A percentile compares a stretch with the other conserved stretches of the same genome.
phyloP scores from a whole-genome alignment of 306 rosid genomes.

The Cucurbita argyrosperma region DNA sequence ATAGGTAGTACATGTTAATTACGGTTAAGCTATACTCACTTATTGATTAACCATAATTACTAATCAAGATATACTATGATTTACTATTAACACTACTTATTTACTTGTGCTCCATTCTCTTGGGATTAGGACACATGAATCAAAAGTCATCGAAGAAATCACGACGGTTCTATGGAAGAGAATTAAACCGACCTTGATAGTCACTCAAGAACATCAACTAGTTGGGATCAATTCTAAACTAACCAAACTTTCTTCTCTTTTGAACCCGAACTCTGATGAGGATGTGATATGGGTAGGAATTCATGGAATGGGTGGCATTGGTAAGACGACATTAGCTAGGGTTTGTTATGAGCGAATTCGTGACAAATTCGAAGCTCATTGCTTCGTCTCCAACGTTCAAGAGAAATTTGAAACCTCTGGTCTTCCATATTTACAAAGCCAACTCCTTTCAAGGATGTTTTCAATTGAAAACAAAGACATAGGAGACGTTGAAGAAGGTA shows the following conservation, averaged over 20 bases:
- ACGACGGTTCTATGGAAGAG: background rate
- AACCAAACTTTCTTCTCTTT: background rate
- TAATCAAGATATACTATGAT: too few species aligned
- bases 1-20: too few species aligned
- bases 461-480: background rate
- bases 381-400: slow-evolving; percentile 2
- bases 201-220: background rate
- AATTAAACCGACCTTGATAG: background rate
- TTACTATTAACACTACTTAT: too few species aligned
- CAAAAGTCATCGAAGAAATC: background rate
- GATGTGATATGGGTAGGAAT: background rate
- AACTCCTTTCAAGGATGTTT: background rate
- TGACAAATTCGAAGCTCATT: background rate
- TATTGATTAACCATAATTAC: too few species aligned
- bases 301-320: slow-evolving; percentile 6
- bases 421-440: background rate
- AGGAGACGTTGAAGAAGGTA: background rate
- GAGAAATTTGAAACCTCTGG: background rate
- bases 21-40: too few species aligned
- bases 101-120: background rate
- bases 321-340: slow-evolving; percentile 9
- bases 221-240: slow-evolving; percentile 1
- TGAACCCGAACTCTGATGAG: background rate
- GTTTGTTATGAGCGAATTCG: background rate
- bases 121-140: background rate